Base-by-base conservation (phyloP, 371 early-diverging fungal species). In the Rhizopus delemar region DNA sequence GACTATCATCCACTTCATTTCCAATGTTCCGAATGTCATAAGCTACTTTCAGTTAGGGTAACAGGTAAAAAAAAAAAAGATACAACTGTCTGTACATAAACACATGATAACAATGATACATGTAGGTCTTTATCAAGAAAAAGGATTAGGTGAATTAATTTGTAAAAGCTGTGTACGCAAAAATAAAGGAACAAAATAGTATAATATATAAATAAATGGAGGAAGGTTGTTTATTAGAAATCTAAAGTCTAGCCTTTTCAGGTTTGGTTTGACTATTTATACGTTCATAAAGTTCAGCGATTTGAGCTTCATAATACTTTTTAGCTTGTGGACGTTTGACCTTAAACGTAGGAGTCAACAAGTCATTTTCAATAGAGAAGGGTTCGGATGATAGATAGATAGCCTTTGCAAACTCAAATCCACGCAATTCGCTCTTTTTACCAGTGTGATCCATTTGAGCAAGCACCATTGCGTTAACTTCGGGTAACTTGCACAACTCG, bases 271-370 rank as follows among this genome's bases (percentile, higher is more conserved):
- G 51, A n/a, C 38, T 58, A 38, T 54, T 55, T 35, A 59, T 28
- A 46, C 49, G 36, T n/a, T 73, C 60, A 69, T 93, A 93, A 64
- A 93, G 76, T 6, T 70, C 71, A 11, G 80, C 78, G 61, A 92
- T 87, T 41, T 80, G 77, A 8, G 66, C 46, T 57, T 75, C 71
- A 63, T 87, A 92, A 66, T 81, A 64, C 64, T 85, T 82, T n/a
- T 74, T 74, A n/a, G 88, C 90, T 62, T 86, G 79, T 32, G 85
- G 84, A 65, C 93, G 86, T 67, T 88, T 89, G 41, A 90, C 82
- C 76, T 92, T 92, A 75, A 92, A 82, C 8, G 86, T 86, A 22
- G 84, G 86, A 1, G 86, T 86, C 69, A 86, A 72, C 48, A 86
- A 68, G 4, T 75, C 80, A 38, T 85, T 84, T 51, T 85, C 85